Evolutionary conservation across 2,329 filamentous ascomycete genomes (phyloP), one percentile per base, ranked within the genome.

Genomic region (Proliferodiscus dingleyae): DNA sequence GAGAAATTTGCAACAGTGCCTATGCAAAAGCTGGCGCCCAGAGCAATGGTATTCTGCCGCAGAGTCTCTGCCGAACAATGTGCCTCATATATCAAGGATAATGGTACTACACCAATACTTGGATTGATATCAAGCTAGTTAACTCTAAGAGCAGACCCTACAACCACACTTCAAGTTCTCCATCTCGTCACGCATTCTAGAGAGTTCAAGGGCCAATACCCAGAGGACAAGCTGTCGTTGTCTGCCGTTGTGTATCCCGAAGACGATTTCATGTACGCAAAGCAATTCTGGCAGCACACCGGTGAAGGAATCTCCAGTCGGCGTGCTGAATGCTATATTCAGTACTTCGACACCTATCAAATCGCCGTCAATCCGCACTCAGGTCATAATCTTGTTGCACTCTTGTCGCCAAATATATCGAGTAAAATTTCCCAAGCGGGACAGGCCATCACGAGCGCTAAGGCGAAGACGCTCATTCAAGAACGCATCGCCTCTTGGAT

Each of bases 341-440:
- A 40, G 19, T 6, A 30, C 10, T 23, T 45, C n/a, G 36, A 30
- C 28, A 15, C 28, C 5, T 30, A 30, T 30, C 11, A 30, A n/a
- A 11, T 30, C 2, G 28, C 10, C 28, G 28, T 13, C 28, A 15
- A 30, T 11, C 4, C 15, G 1, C 28, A 29, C n/a, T n/a, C 26
- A 5, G 26, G 3, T 29, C 9, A 10, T 9, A 9, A 30, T 11
- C 15, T 13, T 3, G 5, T 15, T 5, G 4, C 28, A n/a, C 13
- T 30, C 15, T 11, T 13, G 10, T 9, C 1, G 5, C 15, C 28
- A 2, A 7, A n/a, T 30, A 13, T 15, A 9, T 13, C 8, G 15
- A 13, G 15, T 11, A 13, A 30, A 13, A 40, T 9, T 21, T 13
- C 4, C n/a, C 68, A 78, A 1, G 74, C 75, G 33, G 89, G 96